phyloP scores from a whole-genome alignment of 306 rosid species.

The Rosa lucieae region DNA sequence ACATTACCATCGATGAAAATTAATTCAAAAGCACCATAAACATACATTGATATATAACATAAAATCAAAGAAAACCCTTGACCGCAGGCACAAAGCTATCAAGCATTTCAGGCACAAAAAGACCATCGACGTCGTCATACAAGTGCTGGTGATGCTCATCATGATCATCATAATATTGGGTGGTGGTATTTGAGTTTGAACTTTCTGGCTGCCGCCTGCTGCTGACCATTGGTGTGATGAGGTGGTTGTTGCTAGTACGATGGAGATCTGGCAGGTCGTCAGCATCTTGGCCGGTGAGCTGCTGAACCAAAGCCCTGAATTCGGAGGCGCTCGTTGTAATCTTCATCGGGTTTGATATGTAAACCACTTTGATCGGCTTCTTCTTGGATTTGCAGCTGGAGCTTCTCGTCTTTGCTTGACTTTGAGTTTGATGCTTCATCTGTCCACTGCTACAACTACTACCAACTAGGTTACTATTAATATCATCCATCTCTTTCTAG shows the following conservation, averaged over 20 bases:
- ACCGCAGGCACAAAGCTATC: conserved; percentile 36
- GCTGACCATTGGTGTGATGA: background rate
- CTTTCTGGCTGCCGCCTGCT: conserved; percentile 18
- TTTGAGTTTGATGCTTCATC: background rate
- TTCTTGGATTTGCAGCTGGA: background rate
- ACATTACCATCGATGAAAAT: too few species aligned
- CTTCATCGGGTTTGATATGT: conserved; percentile 79
- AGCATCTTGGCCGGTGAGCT: conserved; percentile 75
- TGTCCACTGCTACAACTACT: background rate
- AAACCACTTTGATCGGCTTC: conserved; percentile 57
- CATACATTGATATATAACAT: background rate
- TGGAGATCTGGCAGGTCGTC: conserved; percentile 42
- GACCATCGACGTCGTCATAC: conserved; percentile 39
- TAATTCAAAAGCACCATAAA: background rate
- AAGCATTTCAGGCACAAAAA: conserved; percentile 52
- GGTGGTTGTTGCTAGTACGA: conserved; percentile 24
- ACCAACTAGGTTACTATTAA: background rate
- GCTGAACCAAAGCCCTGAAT: conserved; percentile 66
- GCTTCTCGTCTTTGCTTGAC: background rate
- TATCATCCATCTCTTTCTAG: background rate
- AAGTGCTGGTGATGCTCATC: background rate
- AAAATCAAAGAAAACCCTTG: background rate
- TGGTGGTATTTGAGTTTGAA: conserved; percentile 11
- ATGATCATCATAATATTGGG: conserved; percentile 19
- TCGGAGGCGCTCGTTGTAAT: conserved; percentile 54